phyloP scores from a whole-genome alignment of 139 green algal species.

The Tetradesmus lagerheimii region DNA sequence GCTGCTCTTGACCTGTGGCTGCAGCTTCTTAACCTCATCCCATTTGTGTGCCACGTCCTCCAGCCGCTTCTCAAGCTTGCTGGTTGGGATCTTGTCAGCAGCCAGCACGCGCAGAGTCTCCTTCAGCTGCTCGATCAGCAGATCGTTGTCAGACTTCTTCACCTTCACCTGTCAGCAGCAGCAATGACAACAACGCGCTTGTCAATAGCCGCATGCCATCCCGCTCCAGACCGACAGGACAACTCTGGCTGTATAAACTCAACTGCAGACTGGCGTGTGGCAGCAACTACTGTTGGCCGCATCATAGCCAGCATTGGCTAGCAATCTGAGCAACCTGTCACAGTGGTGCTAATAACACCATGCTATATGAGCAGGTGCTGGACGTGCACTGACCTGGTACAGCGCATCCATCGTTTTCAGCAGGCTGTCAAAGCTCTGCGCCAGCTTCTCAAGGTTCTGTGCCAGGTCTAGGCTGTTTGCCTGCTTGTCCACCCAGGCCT shows the following conservation, averaged over 20 bases:
- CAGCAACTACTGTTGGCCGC: not conserved
- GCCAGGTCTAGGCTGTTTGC: slow-evolving; percentile 77
- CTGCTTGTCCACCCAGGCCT: slow-evolving; percentile 78
- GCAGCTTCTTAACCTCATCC: slow-evolving; percentile 81
- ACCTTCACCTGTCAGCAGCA: slow-evolving; percentile 60
- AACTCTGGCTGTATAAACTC: not conserved
- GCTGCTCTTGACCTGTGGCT: slow-evolving; percentile 76
- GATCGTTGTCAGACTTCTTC: slow-evolving; percentile 76
- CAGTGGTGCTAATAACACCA: not conserved
- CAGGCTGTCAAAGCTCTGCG: slow-evolving; percentile 62
- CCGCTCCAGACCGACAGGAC: no score
- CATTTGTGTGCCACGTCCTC: slow-evolving; percentile 71
- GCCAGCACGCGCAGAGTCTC: slow-evolving; percentile 61
- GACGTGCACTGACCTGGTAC: slow-evolving; percentile 56
- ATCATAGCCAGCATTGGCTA: no score
- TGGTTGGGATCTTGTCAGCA: slow-evolving; percentile 36
- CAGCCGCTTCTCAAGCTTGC: slow-evolving; percentile 81
- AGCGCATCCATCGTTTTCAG: slow-evolving; percentile 87
- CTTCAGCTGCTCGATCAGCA: slow-evolving; percentile 85
- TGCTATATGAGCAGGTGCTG: no score
- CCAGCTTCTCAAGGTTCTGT: slow-evolving; percentile 50
- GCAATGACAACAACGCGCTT: not conserved
- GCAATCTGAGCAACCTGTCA: not conserved
- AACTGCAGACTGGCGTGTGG: not conserved
- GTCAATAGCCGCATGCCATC: not conserved